Base-by-base conservation (phyloP, 2,329 filamentous ascomycete genomes). In the Fusarium vanettenii region DNA sequence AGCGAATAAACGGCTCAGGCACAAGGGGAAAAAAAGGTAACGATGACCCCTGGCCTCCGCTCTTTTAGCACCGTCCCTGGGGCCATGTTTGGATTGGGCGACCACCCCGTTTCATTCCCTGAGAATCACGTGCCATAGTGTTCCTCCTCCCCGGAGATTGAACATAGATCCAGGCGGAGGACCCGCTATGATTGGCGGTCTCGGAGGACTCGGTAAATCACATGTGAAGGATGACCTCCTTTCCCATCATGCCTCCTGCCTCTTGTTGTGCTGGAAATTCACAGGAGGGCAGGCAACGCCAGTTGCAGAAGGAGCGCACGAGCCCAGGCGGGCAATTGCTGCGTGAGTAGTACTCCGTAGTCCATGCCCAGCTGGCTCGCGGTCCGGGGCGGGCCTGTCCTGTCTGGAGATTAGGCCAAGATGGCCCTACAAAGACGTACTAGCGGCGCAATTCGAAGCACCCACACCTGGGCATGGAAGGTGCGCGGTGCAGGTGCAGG, bases 201-300 rank as follows among this genome's bases (percentile, higher is more conserved):
- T 29, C 59, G 60, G 66, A 4, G 45, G 60, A 55, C 57, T 72
- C 77, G 77, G 77, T 77, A 74, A 78, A 81, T 82, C 81, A 82
- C 81, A 82, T 82, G 81, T 71, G 76, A 72, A 74, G 61, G 52
- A 61, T 64, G 61, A 33, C 76, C 69, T 75, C 72, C 71, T 79
- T 71, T 50, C 33, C 56, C 39, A n/a, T 41, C 48, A 61, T 37
- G 61, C 60, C n/a, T 70, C 48, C 60, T 59, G 65, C 39, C 37
- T 72, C 72, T 61, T 74, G 20, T 69, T 52, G 61, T 72, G 68
- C 64, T 61, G 72, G 68, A 62, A 41, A 52, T 64, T 50, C 59
- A n/a, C 35, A 52, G 57, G 50, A 69, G 48, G 18, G 35, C 33
- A 43, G 66, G 48, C 22, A 64, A 11, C 60, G 22, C 43, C 45